A percentile compares a stretch with the other conserved stretches of the same genome.
phyloP scores from a whole-genome alignment of 192 early-diverging fungal species.

The Oehlia diaphana region DNA sequence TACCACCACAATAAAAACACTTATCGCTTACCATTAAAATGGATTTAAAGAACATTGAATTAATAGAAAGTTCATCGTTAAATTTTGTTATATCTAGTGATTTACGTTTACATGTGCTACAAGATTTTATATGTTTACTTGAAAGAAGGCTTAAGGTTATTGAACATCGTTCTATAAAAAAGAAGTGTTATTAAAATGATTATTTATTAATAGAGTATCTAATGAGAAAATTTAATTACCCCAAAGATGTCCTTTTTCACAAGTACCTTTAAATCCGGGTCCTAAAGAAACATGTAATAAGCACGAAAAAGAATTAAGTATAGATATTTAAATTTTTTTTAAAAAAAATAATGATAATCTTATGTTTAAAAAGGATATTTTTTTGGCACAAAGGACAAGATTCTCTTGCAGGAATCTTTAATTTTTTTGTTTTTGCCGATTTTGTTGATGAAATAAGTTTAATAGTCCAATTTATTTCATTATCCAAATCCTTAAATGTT shows the following conservation, averaged over 20 bases:
- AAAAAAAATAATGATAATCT: background rate
- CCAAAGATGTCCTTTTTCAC: slow-evolving; percentile 8
- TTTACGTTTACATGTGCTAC: slow-evolving; percentile 13
- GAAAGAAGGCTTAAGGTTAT: background rate
- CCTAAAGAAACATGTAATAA: background rate
- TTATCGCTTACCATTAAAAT: slow-evolving; percentile 4
- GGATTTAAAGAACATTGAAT: slow-evolving; percentile 5
- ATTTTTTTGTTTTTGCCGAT: background rate
- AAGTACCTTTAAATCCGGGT: background rate
- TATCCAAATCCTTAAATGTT: background rate
- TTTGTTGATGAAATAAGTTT: background rate
- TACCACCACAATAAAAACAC: slow-evolving; percentile 17
- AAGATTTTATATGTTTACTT: background rate
- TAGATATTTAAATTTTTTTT: background rate
- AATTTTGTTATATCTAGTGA: background rate
- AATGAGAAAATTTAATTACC: background rate
- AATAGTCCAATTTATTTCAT: background rate
- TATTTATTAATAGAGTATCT: background rate
- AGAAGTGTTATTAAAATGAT: background rate
- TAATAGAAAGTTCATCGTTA: background rate
- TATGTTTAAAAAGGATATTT: slow-evolving; percentile 10
- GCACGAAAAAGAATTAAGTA: background rate
- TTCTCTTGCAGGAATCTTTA: background rate
- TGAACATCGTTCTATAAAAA: background rate
- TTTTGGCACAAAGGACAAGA: background rate